phyloP scores from a whole-genome alignment of 306 rosid genomes.

The Oemleria cerasiformis region DNA sequence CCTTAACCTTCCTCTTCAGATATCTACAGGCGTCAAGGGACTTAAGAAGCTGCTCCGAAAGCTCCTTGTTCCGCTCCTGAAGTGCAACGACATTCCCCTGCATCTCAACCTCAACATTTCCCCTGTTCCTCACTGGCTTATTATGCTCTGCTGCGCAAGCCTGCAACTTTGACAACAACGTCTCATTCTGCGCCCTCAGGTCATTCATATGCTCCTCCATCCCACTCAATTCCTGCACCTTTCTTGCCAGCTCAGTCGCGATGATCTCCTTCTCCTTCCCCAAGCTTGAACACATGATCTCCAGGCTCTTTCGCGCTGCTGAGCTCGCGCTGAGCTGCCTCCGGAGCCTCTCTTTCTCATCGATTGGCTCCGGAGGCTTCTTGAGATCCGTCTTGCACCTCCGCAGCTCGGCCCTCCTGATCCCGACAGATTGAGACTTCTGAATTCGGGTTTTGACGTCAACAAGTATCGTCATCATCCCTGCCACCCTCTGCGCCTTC shows the following conservation, averaged over 20 bases:
- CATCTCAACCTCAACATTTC: constrained; percentile 31
- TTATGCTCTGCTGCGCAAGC: constrained; percentile 44
- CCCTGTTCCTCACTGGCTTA: constrained; percentile 33
- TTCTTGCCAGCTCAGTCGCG: constrained; percentile 73
- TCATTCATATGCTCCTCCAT: constrained; percentile 70
- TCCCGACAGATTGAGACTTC: constrained; percentile 38
- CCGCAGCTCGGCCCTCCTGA: constrained; percentile 56
- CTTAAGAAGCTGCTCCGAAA: constrained; percentile 63
- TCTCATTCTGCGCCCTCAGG: constrained; percentile 69
- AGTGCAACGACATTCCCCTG: constrained; percentile 44
- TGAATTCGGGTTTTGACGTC: constrained; percentile 64
- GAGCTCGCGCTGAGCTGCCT: constrained; percentile 70
- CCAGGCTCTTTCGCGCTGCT: constrained; percentile 74
- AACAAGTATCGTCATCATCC: constrained; percentile 69
- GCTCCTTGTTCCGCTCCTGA: constrained; percentile 62
- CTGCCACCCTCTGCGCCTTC: constrained; percentile 65
- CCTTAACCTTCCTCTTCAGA: constrained; percentile 53
- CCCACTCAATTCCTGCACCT: constrained; percentile 68
- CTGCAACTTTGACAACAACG: constrained; percentile 56
- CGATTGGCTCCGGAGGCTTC: constrained; percentile 43
- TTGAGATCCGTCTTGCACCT: constrained; percentile 76
- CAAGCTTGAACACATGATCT: constrained; percentile 81
- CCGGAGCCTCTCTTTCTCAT: constrained; percentile 74
- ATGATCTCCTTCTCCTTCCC: constrained; percentile 97
- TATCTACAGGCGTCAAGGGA: constrained; percentile 67